phyloP scores from a whole-genome alignment of 2,329 filamentous ascomycete genomes.

The Beauveria australis region DNA sequence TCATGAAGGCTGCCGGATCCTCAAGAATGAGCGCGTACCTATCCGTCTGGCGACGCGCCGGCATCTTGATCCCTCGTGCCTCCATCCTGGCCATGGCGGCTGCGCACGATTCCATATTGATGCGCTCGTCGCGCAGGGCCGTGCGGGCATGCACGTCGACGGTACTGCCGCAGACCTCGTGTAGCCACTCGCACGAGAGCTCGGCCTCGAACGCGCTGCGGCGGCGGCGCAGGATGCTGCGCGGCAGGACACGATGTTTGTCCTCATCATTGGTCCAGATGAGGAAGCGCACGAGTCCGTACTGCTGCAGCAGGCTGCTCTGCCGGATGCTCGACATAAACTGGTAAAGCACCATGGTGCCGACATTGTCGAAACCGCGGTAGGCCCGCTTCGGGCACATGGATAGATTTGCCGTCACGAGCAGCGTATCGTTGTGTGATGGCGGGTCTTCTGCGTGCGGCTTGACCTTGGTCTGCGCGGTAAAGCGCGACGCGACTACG shows the following conservation, averaged over 20 bases:
- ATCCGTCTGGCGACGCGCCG: constrained; percentile 33
- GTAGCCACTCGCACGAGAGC: constrained; percentile 48
- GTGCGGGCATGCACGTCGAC: constrained; percentile 19
- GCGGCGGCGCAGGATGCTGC: constrained; percentile 43
- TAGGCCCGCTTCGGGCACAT: constrained; percentile 43
- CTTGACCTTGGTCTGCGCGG: constrained; percentile 39
- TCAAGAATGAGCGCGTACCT: constrained; percentile 18
- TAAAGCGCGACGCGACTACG: constrained; percentile 42
- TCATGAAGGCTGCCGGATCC: constrained; percentile 17
- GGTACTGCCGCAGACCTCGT: constrained; percentile 46
- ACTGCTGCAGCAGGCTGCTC: constrained; percentile 58
- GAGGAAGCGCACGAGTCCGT: constrained; percentile 73
- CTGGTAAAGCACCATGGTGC: constrained; percentile 51
- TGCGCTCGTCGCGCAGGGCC: constrained; percentile 35
- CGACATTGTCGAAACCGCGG: constrained; percentile 46
- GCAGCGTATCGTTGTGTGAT: constrained; percentile 60
- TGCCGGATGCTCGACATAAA: constrained; percentile 51
- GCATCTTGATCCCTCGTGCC: constrained; percentile 32
- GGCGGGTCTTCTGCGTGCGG: constrained; percentile 31
- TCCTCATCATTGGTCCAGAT: constrained; percentile 61
- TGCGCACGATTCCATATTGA: constrained; percentile 39
- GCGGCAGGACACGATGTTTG: constrained; percentile 51
- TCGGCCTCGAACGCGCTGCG: constrained; percentile 53
- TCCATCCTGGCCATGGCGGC: constrained; percentile 39
- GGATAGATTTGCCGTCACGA: constrained; percentile 62